These are phyloP conservation scores for Coix lacrymajobi DNA, from an alignment of 176 grass and related monocot species.

Conservation along the genomic window DNA sequence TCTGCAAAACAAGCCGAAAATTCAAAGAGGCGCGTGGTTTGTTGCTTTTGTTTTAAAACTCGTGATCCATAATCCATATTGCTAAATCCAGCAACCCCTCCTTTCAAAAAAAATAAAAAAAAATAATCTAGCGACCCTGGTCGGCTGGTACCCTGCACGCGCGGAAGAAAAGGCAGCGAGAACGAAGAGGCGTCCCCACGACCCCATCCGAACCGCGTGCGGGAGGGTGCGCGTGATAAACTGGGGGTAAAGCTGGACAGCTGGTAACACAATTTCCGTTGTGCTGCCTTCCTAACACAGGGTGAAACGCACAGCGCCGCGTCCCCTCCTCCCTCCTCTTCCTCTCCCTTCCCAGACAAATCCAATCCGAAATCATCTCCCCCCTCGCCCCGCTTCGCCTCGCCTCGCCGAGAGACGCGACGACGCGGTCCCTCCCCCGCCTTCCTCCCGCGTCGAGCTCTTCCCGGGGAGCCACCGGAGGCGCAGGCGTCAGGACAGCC, in stretches of 20 bases:
- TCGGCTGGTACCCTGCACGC: not conserved
- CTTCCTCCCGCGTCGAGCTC: not conserved
- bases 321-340: not conserved
- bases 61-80: not conserved
- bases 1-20: not conserved
- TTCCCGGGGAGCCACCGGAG: constrained; percentile 3
- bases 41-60: no score
- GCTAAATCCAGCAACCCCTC: not conserved
- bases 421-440: not conserved
- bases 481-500: not conserved
- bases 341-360: not conserved
- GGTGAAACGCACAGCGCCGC: constrained; percentile 2
- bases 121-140: not conserved
- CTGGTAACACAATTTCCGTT: not conserved
- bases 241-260: not conserved
- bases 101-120: no score
- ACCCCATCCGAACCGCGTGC: not conserved
- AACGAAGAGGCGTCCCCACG: not conserved
- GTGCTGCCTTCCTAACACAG: not conserved
- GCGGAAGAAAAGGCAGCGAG: not conserved
- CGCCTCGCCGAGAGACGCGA: not conserved
- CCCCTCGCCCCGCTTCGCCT: not conserved
- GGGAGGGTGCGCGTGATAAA: not conserved
- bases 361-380: not conserved
- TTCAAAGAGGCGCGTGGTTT: not conserved